These are phyloP conservation scores for Cinchona pubescens DNA, from an alignment of 257 asterid genomes.

Conservation along the genomic window DNA sequence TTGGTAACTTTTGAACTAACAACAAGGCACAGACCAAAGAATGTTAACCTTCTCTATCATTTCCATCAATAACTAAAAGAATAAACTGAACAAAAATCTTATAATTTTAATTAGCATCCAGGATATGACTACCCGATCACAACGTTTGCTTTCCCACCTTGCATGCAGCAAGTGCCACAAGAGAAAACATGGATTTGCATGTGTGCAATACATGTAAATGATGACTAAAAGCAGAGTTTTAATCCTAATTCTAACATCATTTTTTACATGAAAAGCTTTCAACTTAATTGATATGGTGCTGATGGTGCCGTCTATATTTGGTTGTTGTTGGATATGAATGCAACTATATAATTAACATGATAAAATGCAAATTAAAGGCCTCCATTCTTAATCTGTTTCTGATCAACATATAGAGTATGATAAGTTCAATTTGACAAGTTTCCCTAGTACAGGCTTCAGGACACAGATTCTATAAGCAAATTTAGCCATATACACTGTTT, in stretches of 20 bases:
- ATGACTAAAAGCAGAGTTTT: not conserved
- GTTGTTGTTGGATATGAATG: not conserved
- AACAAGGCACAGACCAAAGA: no score
- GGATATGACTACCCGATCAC: not conserved
- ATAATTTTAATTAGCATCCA: no score
- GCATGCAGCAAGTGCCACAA: not conserved
- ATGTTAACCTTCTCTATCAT: no score
- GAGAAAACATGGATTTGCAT: not conserved
- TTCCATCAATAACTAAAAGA: no score
- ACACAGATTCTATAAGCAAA: not conserved
- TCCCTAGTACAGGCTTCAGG: not conserved
- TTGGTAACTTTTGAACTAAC: no score
- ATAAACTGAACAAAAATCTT: no score
- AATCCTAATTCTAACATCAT: not conserved
- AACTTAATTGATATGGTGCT: no score
- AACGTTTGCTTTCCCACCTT: not conserved
- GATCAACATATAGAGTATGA: not conserved
- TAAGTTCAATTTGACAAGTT: not conserved
- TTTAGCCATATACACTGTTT: not conserved
- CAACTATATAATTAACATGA: not conserved
- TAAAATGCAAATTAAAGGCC: not conserved
- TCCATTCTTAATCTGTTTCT: not conserved
- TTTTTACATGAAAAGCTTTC: not conserved
- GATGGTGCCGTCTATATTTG: no score
- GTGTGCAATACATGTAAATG: not conserved